Evolutionary conservation across 2,329 filamentous ascomycete species (phyloP).

Genomic region (Aspergillus fumigatiaffinis): DNA sequence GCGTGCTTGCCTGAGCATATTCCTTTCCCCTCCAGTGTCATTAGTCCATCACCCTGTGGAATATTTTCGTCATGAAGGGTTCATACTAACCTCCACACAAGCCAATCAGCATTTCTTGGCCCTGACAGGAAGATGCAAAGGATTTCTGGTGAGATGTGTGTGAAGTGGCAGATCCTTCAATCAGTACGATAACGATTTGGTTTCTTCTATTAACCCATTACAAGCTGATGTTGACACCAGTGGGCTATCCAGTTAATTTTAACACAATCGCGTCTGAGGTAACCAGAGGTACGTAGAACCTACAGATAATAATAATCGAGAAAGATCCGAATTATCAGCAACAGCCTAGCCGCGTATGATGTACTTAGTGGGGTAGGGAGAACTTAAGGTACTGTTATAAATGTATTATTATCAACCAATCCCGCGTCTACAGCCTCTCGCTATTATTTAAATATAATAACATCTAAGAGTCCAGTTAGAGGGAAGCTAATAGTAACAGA

Average conservation of each 20-base stretch:
- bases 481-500: background rate
- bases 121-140: background rate
- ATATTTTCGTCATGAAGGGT: background rate
- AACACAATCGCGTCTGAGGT: background rate
- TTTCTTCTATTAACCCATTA: background rate
- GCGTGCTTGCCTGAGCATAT: constrained; percentile 92
- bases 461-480: background rate
- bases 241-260: background rate
- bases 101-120: constrained; percentile 46
- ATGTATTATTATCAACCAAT: background rate
- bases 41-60: constrained; percentile 12
- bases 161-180: background rate
- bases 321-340: background rate
- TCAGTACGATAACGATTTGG: background rate
- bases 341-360: background rate
- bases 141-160: background rate
- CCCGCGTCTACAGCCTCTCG: background rate
- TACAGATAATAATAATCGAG: background rate
- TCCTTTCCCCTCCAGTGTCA: constrained; percentile 47
- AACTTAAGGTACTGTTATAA: background rate
- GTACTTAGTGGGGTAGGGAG: background rate
- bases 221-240: background rate
- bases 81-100: constrained; percentile 45
- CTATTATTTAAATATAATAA: background rate
- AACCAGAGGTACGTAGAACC: background rate